phyloP scores from a whole-genome alignment of 768 basidiomycete genomes.

The Coprinopsis sp. region DNA sequence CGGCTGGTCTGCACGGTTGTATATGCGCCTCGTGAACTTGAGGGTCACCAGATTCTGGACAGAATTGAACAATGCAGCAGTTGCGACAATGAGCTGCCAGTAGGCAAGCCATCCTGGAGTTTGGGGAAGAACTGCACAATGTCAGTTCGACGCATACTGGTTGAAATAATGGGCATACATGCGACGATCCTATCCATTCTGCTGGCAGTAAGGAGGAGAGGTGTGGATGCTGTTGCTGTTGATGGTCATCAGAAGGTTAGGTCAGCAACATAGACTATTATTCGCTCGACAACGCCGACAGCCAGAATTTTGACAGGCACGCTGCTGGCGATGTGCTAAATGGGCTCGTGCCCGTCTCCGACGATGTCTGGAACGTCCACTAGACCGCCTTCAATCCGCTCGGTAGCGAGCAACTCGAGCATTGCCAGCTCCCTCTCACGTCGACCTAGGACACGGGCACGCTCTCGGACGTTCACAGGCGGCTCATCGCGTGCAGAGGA shows the following conservation, averaged over 20 bases:
- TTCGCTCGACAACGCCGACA: too few species aligned
- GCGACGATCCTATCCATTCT: too few species aligned
- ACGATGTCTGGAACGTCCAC: constrained; percentile 22
- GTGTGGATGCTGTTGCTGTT: too few species aligned
- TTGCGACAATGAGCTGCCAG: constrained; percentile 84
- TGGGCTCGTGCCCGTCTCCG: constrained; percentile 16
- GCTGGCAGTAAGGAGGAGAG: too few species aligned
- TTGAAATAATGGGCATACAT: constrained; percentile 13
- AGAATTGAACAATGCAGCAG: constrained; percentile 80
- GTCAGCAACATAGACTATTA: too few species aligned
- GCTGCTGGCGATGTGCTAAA: too few species aligned
- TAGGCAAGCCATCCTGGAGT: constrained; percentile 70
- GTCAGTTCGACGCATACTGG: not conserved
- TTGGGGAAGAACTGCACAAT: constrained; percentile 53
- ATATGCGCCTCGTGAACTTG: constrained; percentile 73
- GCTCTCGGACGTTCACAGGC: constrained; percentile 48
- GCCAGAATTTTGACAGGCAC: too few species aligned
- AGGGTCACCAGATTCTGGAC: constrained; percentile 78
- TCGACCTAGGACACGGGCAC: constrained; percentile 48
- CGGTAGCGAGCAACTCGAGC: constrained; percentile 47
- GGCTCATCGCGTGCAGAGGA: constrained; percentile 22
- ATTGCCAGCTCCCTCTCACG: constrained; percentile 48
- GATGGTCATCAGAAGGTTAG: too few species aligned
- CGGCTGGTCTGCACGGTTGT: constrained; percentile 32
- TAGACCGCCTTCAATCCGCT: constrained; percentile 39